Evolutionary conservation across 306 rosid genomes (phyloP), one percentile per base, ranked within the genome.

Genomic region (Pyrus communis): DNA sequence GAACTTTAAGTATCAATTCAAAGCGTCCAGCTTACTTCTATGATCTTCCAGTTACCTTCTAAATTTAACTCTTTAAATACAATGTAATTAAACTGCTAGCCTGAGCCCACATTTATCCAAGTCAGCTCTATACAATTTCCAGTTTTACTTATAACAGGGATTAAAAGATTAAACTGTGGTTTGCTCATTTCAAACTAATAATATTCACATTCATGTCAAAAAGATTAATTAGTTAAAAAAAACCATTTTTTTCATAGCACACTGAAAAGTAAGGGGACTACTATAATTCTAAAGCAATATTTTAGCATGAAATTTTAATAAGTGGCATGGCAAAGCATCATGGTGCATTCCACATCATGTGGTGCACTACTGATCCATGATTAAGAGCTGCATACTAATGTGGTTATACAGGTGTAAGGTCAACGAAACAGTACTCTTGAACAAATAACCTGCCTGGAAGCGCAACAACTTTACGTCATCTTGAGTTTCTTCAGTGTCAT

Each of bases 401-500:
- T 33, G 45, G 65, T 38, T 65, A 74, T 80, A 69, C 79, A 77
- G 55, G 46, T 68, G 49, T 75, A 81, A 22, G 23, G 82, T 75
- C 84, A 54, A 64, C 61, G 18, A 54, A 71, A 67, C 74, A 55
- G 73, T 52, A 72, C 49, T 65, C 42, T 67, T 60, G 31, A 76
- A 75, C 54, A 73, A 68, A 74, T 61, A 55, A 79, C 87, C 83
- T 85, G 90, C 98, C 82, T 95, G 97, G 73, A 81, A 63, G 40
- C 90, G 88, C 70, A 95, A 89, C 83, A 95, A 81, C 75, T 84
- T 84, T 70, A 95, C 89, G 77, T 95, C 98, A 40, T 88, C 89
- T 80, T 86, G 89, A 61, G 98, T 90, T 60, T 89, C 97, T 49
- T 85, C 79, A 30, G 91, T 81, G 55, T 92, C 91, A 43, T 87